Conservation (phyloP, 305 asterid species). For the Petunia hybrid region DNA sequence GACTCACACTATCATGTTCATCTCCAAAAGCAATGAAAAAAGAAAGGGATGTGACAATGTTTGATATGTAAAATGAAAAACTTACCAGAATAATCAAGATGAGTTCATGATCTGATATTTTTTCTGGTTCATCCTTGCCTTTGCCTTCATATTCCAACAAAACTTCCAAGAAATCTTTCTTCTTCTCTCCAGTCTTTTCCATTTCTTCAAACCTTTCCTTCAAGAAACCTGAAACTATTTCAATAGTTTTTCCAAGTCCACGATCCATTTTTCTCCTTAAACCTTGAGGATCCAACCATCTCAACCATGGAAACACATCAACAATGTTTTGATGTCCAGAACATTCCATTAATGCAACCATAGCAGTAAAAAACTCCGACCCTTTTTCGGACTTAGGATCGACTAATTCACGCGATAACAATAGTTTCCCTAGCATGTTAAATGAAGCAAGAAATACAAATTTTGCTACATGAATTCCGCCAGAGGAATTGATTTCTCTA, state of each 20-base stretch:
- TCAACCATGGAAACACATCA: conserved; percentile 61
- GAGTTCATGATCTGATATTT: conserved; percentile 51
- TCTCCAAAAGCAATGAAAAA: background rate
- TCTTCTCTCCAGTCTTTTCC: conserved; percentile 25
- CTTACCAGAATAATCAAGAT: conserved; percentile 60
- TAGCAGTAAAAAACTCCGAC: conserved; percentile 56
- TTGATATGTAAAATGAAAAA: conserved; percentile 7
- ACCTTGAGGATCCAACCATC: conserved; percentile 63
- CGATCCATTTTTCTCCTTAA: conserved; percentile 49
- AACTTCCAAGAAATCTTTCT: conserved; percentile 63
- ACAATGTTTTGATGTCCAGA: conserved; percentile 61
- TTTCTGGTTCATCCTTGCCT: conserved; percentile 41
- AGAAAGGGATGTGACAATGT: background rate
- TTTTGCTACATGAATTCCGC: conserved; percentile 48
- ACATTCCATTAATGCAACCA: conserved; percentile 61
- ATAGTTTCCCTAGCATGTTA: conserved; percentile 61
- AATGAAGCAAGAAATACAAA: conserved; percentile 61
- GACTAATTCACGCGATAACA: conserved; percentile 61
- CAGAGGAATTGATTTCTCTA: background rate
- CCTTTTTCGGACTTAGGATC: conserved; percentile 53
- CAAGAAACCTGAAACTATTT: conserved; percentile 53
- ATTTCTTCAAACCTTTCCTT: conserved; percentile 47
- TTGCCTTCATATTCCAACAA: conserved; percentile 47
- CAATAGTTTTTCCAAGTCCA: conserved; percentile 49
- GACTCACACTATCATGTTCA: background rate